Evolutionary conservation across 1,284 basidiomycete species (phyloP).

Genomic region (Trametes polyzona): DNA sequence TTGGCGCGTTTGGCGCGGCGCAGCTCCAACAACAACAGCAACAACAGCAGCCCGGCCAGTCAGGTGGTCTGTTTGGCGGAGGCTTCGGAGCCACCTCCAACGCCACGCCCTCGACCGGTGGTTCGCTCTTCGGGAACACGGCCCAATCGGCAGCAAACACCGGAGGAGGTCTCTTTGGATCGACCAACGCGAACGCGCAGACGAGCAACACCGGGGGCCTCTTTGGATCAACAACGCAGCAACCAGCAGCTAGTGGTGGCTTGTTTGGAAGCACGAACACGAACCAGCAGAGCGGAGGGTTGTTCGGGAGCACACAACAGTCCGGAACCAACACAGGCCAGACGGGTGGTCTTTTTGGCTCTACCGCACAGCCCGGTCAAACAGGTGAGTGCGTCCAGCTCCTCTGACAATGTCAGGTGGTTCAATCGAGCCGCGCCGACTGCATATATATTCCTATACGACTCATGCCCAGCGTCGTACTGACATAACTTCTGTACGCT

Average conservation of each 20-base stretch:
- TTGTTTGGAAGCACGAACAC: constrained; percentile 26
- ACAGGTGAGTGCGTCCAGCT: neutral
- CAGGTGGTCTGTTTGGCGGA: constrained; percentile 19
- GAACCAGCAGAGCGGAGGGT: constrained; percentile 8
- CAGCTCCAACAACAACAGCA: constrained; percentile 20
- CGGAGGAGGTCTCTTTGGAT: constrained; percentile 15
- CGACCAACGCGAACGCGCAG: constrained; percentile 15
- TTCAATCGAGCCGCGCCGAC: too few relatives aligned
- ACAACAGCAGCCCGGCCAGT: constrained; percentile 10
- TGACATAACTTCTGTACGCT: too few relatives aligned
- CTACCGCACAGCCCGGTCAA: constrained; percentile 4
- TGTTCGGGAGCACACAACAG: constrained; percentile 19
- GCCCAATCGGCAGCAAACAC: constrained; percentile 8
- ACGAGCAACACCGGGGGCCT: constrained; percentile 6
- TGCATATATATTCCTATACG: neutral
- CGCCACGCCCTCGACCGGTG: constrained; percentile 13
- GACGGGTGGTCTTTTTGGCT: constrained; percentile 12
- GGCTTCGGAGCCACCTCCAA: constrained; percentile 14
- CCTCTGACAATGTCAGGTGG: too few relatives aligned
- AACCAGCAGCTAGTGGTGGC: constrained; percentile 28
- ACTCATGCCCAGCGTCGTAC: neutral
- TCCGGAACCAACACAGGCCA: neutral
- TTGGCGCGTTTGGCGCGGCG: constrained; percentile 19
- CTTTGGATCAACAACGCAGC: constrained; percentile 19
- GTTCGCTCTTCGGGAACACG: constrained; percentile 24